Conservation (phyloP, 176 grass and related monocot species). For the Oryza longistaminata region DNA sequence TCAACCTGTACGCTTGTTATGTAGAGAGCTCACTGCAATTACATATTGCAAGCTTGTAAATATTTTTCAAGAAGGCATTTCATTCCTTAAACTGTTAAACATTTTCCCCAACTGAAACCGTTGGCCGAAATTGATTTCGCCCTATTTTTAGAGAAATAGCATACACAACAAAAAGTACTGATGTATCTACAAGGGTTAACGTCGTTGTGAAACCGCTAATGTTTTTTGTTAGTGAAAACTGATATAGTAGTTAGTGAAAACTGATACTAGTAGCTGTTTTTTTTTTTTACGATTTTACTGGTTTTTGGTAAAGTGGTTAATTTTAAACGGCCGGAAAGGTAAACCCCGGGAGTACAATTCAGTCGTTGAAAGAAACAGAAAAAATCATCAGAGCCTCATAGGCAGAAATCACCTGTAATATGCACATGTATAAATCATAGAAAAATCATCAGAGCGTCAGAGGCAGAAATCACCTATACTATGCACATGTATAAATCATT, state of each 20-base stretch:
- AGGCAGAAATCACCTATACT: no score
- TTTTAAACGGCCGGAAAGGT: no score
- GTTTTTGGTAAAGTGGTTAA: no score
- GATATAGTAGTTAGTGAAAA: no score
- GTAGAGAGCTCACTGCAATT: not conserved
- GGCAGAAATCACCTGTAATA: no score
- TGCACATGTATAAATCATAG: not conserved
- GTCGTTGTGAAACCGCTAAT: no score
- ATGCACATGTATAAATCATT: not conserved
- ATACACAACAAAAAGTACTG: not conserved
- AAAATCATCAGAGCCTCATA: no score
- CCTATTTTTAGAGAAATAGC: not conserved
- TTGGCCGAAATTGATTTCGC: not conserved
- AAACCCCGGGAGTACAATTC: not conserved
- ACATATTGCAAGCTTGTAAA: not conserved
- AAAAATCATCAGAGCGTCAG: no score
- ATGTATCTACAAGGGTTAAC: not conserved
- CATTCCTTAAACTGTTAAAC: not conserved
- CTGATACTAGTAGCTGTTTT: no score
- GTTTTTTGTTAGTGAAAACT: no score
- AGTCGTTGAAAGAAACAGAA: not conserved
- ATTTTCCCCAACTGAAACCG: not conserved
- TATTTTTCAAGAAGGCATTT: not conserved
- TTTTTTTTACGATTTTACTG: no score
- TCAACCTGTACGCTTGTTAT: not conserved